Percentiles rank a stretch among this genome's conserved stretches.
Conservation (phyloP, 1,284 basidiomycete species). For the Cutaneotrichosporon mucoides region DNA sequence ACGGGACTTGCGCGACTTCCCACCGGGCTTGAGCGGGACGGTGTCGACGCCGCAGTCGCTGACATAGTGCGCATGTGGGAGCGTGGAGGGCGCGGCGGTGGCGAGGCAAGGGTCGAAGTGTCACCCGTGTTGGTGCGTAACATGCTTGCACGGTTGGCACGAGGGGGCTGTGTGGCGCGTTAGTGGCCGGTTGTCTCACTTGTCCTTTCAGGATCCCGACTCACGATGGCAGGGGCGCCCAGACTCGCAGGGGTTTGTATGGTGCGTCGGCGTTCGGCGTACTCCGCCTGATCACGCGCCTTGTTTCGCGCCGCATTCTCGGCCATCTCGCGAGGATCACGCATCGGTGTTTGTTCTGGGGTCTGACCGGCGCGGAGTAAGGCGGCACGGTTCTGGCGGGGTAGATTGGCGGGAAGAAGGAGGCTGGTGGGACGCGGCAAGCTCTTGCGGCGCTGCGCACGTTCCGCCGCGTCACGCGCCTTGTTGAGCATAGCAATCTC, state of each 20-base stretch:
- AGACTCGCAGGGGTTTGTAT: constrained; percentile 31
- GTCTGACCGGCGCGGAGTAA: constrained; percentile 15
- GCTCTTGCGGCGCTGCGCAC: constrained; percentile 28
- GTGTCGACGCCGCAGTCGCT: too few relatives aligned
- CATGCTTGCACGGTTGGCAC: constrained; percentile 36
- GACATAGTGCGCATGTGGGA: constrained; percentile 2
- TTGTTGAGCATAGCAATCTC: constrained; percentile 28
- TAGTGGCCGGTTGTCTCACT: too few relatives aligned
- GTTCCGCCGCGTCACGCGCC: constrained; percentile 28
- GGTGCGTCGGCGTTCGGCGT: constrained; percentile 28
- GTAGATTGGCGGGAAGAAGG: constrained; percentile 6
- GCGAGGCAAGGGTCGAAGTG: not conserved
- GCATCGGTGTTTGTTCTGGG: not conserved
- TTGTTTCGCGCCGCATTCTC: constrained; percentile 28
- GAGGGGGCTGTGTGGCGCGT: constrained; percentile 27
- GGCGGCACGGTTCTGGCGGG: constrained; percentile 19
- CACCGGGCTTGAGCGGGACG: not conserved
- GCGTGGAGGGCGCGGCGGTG: constrained; percentile 4
- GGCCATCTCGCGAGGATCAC: constrained; percentile 18
- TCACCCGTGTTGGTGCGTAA: constrained; percentile 22
- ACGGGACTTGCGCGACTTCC: too few relatives aligned
- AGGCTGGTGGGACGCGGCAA: constrained; percentile 30
- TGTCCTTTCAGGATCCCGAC: not conserved
- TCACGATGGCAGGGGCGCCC: constrained; percentile 12
- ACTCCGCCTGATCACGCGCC: constrained; percentile 28